Base-by-base conservation (phyloP, 2,329 filamentous ascomycete genomes). In the Cordyceps pruinosa region DNA sequence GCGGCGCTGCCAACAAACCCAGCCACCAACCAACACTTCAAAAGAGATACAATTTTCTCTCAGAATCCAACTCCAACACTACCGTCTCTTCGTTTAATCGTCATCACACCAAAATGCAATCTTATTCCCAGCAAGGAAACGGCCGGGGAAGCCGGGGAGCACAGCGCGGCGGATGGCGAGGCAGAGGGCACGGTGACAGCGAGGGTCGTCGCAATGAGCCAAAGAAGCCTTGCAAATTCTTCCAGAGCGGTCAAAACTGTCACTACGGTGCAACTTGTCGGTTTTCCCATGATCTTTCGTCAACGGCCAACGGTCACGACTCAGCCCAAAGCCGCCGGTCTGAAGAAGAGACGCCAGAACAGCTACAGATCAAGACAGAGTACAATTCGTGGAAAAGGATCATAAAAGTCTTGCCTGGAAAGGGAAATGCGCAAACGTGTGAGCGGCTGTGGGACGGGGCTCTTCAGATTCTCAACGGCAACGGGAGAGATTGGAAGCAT, bases 311-410 rank as follows among this genome's bases (percentile, higher is more conserved):
- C 17, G 30, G 10, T 17, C 10, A 56, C 17, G 17, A 19, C 7
- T n/a, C 19, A 17, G 37, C 12, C 19, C 5, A 9, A 32, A 10
- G 12, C 21, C 44, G 45, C 25, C 21, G 26, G 5, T 9, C 23
- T 37, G 17, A n/a, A 23, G 25, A 49, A 34, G 42, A 47, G 32
- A 34, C 53, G 10, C 19, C 52, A 12, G 53, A 48, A n/a, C 53
- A 56, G 13, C 3, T 25, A n/a, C 42, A 49, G 26, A 45, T 30
- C n/a, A 30, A 21, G 28, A 21, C 53, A 34, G 53, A 49, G 6
- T 56, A 49, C 45, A 41, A 25, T 26, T 56, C 34, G n/a, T 56
- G 53, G 53, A 56, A 41, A 45, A 21, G 45, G 8, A 49, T 56
- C n/a, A 39, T 56, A 1, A 49, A 56, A 34, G 2, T 10, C 2